Conservation (phyloP, 441 rosid genomes). For the Populus hybrid region DNA sequence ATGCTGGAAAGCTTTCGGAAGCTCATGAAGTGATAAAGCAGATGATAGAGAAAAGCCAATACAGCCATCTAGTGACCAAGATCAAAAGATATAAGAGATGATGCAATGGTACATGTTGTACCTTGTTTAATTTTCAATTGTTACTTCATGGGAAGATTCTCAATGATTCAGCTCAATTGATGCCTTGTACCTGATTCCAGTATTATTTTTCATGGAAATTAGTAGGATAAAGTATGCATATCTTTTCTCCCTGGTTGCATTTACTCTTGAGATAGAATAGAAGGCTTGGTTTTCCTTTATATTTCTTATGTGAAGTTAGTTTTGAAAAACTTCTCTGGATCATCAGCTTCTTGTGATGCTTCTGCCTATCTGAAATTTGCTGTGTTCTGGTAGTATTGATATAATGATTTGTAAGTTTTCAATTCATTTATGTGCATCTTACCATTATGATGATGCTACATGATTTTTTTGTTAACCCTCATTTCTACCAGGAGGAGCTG, state of each 20-base stretch:
- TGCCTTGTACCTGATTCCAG: constrained; percentile 17
- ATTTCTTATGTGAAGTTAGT: constrained; percentile 2
- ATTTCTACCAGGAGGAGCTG: not conserved
- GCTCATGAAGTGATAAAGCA: constrained; percentile 62
- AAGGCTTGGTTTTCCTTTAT: constrained; percentile 5
- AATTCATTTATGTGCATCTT: not conserved
- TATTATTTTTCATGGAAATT: constrained; percentile 18
- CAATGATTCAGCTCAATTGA: constrained; percentile 16
- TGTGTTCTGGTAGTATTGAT: not conserved
- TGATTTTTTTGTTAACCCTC: not conserved
- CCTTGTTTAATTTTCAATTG: constrained; percentile 12
- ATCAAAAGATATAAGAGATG: constrained; percentile 47
- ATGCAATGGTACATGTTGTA: constrained; percentile 25
- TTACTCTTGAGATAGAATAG: constrained; percentile 9
- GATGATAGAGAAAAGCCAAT: constrained; percentile 73
- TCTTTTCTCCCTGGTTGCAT: constrained; percentile 16
- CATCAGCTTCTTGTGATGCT: not conserved
- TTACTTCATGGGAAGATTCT: constrained; percentile 15
- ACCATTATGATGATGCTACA: not conserved
- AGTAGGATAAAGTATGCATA: constrained; percentile 25
- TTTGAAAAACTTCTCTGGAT: not conserved
- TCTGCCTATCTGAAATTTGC: not conserved
- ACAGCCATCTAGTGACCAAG: constrained; percentile 53
- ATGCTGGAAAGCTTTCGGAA: constrained; percentile 74
- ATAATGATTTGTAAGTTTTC: not conserved